A percentile compares a stretch with the other conserved stretches of the same genome.
Evolutionary conservation across 1,139 yeast genomes (phyloP).

Genomic region (Insectozyma bohioensis): DNA sequence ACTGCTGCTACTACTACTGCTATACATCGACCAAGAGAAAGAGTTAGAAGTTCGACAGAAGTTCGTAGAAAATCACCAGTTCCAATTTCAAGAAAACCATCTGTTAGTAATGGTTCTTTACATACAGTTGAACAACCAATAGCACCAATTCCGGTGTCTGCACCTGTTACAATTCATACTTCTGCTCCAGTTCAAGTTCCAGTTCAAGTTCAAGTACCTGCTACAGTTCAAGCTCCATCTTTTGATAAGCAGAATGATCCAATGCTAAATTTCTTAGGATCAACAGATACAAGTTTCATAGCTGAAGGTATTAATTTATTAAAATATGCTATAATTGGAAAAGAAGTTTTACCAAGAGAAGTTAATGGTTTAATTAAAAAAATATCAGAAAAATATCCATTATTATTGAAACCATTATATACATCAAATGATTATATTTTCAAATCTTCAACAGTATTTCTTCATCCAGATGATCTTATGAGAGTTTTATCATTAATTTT

Average conservation of each 20-base stretch:
- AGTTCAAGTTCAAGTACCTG: too few species aligned
- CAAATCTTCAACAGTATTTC: slow-evolving; percentile 24
- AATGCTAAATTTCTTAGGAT: slow-evolving; percentile 34
- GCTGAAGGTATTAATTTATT: slow-evolving; percentile 39
- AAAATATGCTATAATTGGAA: slow-evolving; percentile 39
- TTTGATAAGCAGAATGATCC: slow-evolving; percentile 33
- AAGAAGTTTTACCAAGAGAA: slow-evolving; percentile 33
- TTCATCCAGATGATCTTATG: slow-evolving; percentile 34
- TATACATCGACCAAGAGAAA: too few species aligned
- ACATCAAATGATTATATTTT: slow-evolving; percentile 26
- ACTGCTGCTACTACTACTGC: too few species aligned
- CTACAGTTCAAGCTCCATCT: too few species aligned
- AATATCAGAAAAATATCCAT: slow-evolving; percentile 32
- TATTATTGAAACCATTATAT: slow-evolving; percentile 30
- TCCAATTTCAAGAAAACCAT: slow-evolving; percentile 1
- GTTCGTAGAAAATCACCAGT: slow-evolving; percentile 6
- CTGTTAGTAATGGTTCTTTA: too few species aligned
- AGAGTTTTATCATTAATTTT: slow-evolving; percentile 32
- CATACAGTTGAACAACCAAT: too few species aligned
- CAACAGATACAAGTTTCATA: slow-evolving; percentile 26
- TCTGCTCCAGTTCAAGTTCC: too few species aligned
- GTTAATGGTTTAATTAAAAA: slow-evolving; percentile 21
- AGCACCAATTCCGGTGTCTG: background rate
- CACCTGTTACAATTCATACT: too few species aligned
- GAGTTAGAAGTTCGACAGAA: slow-evolving; percentile 13